Percentiles rank a stretch among this genome's conserved stretches.
Evolutionary conservation across 164 flowering plant genomes (phyloP).

Genomic region (Chimonanthus praecox): DNA sequence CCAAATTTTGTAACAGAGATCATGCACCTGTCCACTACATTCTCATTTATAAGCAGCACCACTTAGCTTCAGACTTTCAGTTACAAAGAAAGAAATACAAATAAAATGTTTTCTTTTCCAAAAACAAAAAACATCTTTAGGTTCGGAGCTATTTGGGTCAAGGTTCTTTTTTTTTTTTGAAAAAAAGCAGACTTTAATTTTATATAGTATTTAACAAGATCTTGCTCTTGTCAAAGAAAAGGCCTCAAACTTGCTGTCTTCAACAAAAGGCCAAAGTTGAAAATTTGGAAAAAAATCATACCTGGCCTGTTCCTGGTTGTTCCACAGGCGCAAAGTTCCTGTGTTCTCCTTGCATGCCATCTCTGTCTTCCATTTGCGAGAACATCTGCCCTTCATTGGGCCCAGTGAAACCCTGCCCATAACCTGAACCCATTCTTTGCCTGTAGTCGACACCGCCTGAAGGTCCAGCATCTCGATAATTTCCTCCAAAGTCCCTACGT

Average conservation of each 20-base stretch:
- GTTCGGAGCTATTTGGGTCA: no score
- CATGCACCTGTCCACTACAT: no score
- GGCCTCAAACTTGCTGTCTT: background rate
- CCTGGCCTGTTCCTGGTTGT: slow-evolving; percentile 19
- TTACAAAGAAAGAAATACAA: no score
- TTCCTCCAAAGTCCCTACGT: slow-evolving; percentile 18
- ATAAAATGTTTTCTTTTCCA: no score
- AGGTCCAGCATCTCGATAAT: slow-evolving; percentile 15
- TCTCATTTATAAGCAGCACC: no score
- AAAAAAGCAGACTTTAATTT: no score
- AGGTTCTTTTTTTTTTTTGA: no score
- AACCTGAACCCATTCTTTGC: slow-evolving; percentile 21
- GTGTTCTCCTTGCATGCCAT: slow-evolving; percentile 24
- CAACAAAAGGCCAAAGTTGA: background rate
- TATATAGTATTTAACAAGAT: no score
- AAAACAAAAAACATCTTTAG: no score
- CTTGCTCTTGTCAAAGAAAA: no score
- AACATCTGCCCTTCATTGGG: slow-evolving; percentile 21
- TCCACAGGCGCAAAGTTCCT: slow-evolving; percentile 17
- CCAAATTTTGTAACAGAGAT: no score
- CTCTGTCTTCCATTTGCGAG: slow-evolving; percentile 17
- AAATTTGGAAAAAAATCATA: slow-evolving; percentile 7
- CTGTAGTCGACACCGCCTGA: slow-evolving; percentile 15
- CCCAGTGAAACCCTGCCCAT: slow-evolving; percentile 22
- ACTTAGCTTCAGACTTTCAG: no score